Evolutionary conservation across 2,329 filamentous ascomycete species (phyloP).

Genomic region (Pseudogymnoascus sp.): DNA sequence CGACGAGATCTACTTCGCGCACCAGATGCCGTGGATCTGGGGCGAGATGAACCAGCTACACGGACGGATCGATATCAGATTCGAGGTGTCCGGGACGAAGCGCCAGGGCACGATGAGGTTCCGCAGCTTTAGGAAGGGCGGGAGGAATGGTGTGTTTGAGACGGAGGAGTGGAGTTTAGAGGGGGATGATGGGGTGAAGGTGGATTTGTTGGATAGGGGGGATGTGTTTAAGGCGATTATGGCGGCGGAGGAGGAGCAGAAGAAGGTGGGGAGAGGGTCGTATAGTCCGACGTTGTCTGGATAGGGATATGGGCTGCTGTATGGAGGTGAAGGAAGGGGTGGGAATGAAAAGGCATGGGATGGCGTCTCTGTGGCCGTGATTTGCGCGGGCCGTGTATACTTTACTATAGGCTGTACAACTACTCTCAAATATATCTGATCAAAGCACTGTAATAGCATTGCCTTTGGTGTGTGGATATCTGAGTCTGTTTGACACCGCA

Average conservation of each 20-base stretch:
- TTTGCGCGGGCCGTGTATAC: slow-evolving; percentile 3
- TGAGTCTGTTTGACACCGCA: neutral
- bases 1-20: slow-evolving; percentile 75
- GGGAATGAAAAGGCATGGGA: slow-evolving; percentile 14
- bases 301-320: neutral
- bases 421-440: slow-evolving; percentile 1
- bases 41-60: slow-evolving; percentile 91
- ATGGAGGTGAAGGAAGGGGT: neutral
- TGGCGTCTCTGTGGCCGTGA: slow-evolving; percentile 7
- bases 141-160: slow-evolving; percentile 60
- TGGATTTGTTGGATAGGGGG: slow-evolving; percentile 66
- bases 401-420: slow-evolving; percentile 4
- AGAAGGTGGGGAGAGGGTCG: slow-evolving; percentile 30
- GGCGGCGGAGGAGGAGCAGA: slow-evolving; percentile 30
- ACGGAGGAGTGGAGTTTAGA: slow-evolving; percentile 86
- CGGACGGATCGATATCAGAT: slow-evolving; percentile 79
- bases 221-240: slow-evolving; percentile 57
- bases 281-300: slow-evolving; percentile 23
- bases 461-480: neutral
- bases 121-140: slow-evolving; percentile 61
- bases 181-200: slow-evolving; percentile 46
- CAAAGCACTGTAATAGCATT: neutral
- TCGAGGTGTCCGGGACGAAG: slow-evolving; percentile 75
- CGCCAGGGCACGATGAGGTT: slow-evolving; percentile 69
- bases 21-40: slow-evolving; percentile 73